Evolutionary conservation across 2,329 filamentous ascomycete species (phyloP), one percentile per base, ranked within the genome.

Genomic region (Sporothrix sp.): DNA sequence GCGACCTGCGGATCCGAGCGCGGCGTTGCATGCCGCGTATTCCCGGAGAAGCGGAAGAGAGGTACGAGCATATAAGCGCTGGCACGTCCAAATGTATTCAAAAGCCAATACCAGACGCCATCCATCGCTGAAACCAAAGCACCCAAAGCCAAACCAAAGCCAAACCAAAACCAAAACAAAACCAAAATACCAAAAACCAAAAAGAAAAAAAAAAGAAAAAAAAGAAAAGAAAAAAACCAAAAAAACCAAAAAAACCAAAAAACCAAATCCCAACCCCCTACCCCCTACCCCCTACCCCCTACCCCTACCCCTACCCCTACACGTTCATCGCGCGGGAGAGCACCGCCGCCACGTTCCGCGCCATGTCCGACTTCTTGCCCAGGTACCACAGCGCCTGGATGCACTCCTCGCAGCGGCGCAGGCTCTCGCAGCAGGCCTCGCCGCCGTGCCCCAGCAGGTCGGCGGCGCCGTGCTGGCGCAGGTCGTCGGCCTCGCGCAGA

Each of bases 321-420:
- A 52, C 33, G 33, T 48, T 57, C 68, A 87, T 75, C 82, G 85
- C 68, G 83, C 76, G 87, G 63, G 83, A 82, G 66, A 82, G 78
- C 72, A 74, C 76, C 61, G 67, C 71, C 57, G 64, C 68, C 58
- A 73, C 75, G 61, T 49, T 51, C 14, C 56, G 52, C 0, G 57
- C 57, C 57, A 59, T 77, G 55, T 78, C 75, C 3, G 74, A 78
- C 58, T 78, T 79, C 52, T 71, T 71, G 2, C 75, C 75, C 16
- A 79, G 62, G 48, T 72, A 72, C 67, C 73, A 75, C 23, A 80
- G 63, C 3, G 74, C 75, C 57, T 68, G 68, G 16, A 78, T 69
- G 56, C 74, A 79, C 44, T 70, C 65, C 47, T 73, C 68, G 49
- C 69, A 72, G 20, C 68, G 65, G 18, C 57, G 58, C 35, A 70